Evolutionary conservation across 2,329 filamentous ascomycete species (phyloP).

Genomic region (Colletotrichum sp.): DNA sequence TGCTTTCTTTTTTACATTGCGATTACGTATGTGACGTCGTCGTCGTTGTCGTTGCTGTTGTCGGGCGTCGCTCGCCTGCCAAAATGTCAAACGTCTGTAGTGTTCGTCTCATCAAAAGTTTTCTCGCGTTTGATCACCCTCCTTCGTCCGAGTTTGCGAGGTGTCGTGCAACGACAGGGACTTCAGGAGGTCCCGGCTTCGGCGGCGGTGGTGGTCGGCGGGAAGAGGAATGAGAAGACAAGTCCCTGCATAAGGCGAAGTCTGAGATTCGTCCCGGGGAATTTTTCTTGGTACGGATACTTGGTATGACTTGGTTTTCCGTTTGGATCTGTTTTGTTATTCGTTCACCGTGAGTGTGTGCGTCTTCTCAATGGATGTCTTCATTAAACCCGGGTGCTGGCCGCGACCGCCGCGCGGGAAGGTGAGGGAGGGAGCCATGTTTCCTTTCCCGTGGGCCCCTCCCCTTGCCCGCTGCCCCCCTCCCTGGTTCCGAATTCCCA

Average conservation of each 20-base stretch:
- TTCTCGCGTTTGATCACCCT: constrained; percentile 1
- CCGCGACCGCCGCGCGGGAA: not conserved
- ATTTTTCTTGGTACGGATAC: not conserved
- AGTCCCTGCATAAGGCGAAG: not conserved
- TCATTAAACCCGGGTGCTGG: not conserved
- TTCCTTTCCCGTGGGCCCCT: not conserved
- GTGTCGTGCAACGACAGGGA: not conserved
- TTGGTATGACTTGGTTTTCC: not conserved
- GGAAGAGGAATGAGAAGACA: not conserved
- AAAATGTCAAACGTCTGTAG: not conserved
- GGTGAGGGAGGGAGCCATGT: constrained; percentile 2
- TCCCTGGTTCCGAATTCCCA: not conserved
- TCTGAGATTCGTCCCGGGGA: not conserved
- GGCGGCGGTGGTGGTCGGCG: not conserved
- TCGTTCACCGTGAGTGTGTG: not conserved
- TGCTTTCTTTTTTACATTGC: not conserved
- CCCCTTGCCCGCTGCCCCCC: not conserved
- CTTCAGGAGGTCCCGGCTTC: not conserved
- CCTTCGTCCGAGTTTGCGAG: not conserved
- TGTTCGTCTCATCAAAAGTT: constrained; percentile 10
- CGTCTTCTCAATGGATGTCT: not conserved
- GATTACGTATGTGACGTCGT: not conserved
- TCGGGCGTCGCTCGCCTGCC: not conserved
- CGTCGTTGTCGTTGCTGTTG: not conserved
- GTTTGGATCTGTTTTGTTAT: not conserved